Base-by-base conservation (phyloP, 2,329 filamentous ascomycete species). In the Fusarium clavum region DNA sequence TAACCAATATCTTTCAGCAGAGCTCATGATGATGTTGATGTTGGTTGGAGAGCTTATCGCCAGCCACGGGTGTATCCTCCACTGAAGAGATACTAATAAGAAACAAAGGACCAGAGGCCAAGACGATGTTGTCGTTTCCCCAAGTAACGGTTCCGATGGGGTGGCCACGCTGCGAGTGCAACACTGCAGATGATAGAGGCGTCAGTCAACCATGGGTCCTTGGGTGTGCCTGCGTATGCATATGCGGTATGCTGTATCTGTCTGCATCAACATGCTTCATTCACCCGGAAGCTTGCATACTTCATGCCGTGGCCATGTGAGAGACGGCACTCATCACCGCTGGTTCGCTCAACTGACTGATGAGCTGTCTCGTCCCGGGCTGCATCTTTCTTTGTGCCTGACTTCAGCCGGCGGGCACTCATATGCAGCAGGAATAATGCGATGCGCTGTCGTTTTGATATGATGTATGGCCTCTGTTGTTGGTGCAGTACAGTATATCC, bases 151-250 rank as follows among this genome's bases (percentile, higher is more conserved):
- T 45, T 44, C 58, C 48, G 43, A 56, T 53, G 46, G 40, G 27
- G 49, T 43, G 54, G 43, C 67, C 67, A 60, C 49, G 67, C 57
- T 47, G 51, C 45, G 27, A 57, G 56, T 68, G 54, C 57, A 64
- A 63, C 62, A 53, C 57, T 70, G 43, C 63, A 66, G 52, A 71
- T 61, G 48, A 64, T 68, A 44, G 60, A 55, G 45, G 41, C 46
- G 52, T 57, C 61, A 45, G 53, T 44, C 52, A 63, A 57, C 27
- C 53, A 46, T 61, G 45, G 45, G 53, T 53, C 27, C 34, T 46
- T 71, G 58, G 58, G 46, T 51, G 67, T 48, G 67, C 45, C 51
- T 70, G 62, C 67, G 30, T 64, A 38, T 52, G 55, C 32, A 38
- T 49, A 57, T 64, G 59, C 29, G 34, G 59, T 47, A 64, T 48